phyloP scores from a whole-genome alignment of 345 rosid genomes.

The Physaria fendleri region DNA sequence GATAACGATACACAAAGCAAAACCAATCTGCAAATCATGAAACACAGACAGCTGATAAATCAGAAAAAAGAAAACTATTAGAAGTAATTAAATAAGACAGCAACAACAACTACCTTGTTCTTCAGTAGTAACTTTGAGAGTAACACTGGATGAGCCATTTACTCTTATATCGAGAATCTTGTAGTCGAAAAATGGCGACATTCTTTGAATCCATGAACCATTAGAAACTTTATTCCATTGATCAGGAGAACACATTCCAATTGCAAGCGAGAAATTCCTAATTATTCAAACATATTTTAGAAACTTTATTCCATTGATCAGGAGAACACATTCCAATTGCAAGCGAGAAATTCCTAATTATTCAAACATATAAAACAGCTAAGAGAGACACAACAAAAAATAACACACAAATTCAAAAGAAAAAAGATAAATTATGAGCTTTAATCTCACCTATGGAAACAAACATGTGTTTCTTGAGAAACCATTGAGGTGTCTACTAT shows the following conservation, averaged over 20 bases:
- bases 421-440: too few species aligned
- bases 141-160: constrained; percentile 32
- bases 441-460: too few species aligned
- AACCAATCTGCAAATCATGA: constrained; percentile 43
- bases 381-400: too few species aligned
- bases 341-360: constrained; percentile 54
- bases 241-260: constrained; percentile 60
- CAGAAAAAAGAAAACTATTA: not conserved
- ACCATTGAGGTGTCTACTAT: too few species aligned
- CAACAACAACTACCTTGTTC: constrained; percentile 39
- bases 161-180: constrained; percentile 56
- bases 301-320: constrained; percentile 59
- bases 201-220: constrained; percentile 56
- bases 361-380: too few species aligned
- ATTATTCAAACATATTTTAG: too few species aligned
- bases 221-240: constrained; percentile 66
- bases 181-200: constrained; percentile 63
- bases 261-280: constrained; percentile 53
- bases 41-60: not conserved
- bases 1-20: constrained; percentile 41
- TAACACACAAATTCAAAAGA: too few species aligned
- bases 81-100: not conserved
- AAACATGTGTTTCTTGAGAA: too few species aligned
- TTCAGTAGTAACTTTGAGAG: constrained; percentile 48
- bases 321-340: constrained; percentile 62